These are phyloP conservation scores for Parascedosporium putredinis DNA, from an alignment of 2,329 filamentous ascomycete species.

Conservation along the genomic window DNA sequence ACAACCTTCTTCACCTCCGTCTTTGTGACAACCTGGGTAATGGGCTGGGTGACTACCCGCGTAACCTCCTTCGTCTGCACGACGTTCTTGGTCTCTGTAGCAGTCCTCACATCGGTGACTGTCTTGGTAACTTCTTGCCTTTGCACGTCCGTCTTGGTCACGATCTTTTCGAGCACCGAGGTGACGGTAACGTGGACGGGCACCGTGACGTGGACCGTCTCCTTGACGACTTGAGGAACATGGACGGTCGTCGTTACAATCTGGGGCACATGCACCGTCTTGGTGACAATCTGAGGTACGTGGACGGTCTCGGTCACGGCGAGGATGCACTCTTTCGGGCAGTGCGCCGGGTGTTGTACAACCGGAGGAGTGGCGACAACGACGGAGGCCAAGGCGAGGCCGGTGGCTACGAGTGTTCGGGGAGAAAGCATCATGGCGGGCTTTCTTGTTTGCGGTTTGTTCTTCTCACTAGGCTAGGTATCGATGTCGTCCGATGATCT, in stretches of 20 bases:
- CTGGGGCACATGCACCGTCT: slow-evolving; percentile 2
- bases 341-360: neutral
- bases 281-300: slow-evolving; percentile 1
- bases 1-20: neutral
- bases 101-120: slow-evolving; percentile 1
- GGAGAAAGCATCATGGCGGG: slow-evolving; percentile 1
- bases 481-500: no score
- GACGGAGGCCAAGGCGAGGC: slow-evolving; percentile 3
- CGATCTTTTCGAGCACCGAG: neutral
- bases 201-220: slow-evolving; percentile 5
- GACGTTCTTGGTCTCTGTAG: slow-evolving; percentile 1
- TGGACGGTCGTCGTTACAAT: neutral
- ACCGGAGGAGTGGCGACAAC: neutral
- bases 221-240: slow-evolving; percentile 1
- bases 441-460: no score
- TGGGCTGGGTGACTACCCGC: neutral
- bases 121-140: neutral
- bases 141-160: neutral
- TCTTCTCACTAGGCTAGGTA: no score
- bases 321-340: neutral
- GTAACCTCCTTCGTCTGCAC: slow-evolving; percentile 2
- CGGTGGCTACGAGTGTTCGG: neutral
- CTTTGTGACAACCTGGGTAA: neutral
- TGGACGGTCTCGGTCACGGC: slow-evolving; percentile 1
- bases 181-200: slow-evolving; percentile 7